phyloP scores from a whole-genome alignment of 2,329 filamentous ascomycete species.

The Penicillium sp. region DNA sequence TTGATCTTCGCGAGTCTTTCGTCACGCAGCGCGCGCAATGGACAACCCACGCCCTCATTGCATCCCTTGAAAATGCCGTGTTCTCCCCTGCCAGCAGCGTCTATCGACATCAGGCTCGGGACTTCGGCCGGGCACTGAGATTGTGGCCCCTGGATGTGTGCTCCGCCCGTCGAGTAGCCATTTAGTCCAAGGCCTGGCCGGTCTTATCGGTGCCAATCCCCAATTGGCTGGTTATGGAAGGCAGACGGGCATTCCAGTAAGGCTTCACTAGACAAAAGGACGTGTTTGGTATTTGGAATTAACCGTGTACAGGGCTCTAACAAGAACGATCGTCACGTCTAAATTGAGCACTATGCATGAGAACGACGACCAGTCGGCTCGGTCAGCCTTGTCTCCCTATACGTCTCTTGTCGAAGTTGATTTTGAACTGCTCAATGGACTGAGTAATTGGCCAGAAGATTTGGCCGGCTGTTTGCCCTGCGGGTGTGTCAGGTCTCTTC shows the following conservation, averaged over 20 bases:
- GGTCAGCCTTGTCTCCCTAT: slow-evolving; percentile 31
- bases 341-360: slow-evolving; percentile 29
- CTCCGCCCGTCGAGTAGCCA: slow-evolving; percentile 32
- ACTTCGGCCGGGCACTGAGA: slow-evolving; percentile 40
- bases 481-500: slow-evolving; percentile 30
- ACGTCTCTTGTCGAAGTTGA: not conserved
- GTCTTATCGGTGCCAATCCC: slow-evolving; percentile 22
- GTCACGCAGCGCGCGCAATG: too few relatives aligned
- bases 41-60: too few relatives aligned
- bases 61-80: slow-evolving; percentile 18
- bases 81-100: slow-evolving; percentile 25
- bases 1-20: too few relatives aligned
- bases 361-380: slow-evolving; percentile 29
- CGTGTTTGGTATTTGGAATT: not conserved
- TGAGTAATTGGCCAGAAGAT: too few relatives aligned
- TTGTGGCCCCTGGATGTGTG: slow-evolving; percentile 34
- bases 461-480: too few relatives aligned
- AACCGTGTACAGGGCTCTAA: slow-evolving; percentile 27
- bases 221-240: slow-evolving; percentile 36
- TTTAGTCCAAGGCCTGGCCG: slow-evolving; percentile 24
- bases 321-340: slow-evolving; percentile 35
- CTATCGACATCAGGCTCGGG: slow-evolving; percentile 31
- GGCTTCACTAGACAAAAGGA: not conserved
- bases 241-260: slow-evolving; percentile 35
- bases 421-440: not conserved